phyloP scores from a whole-genome alignment of 495 filamentous ascomycete species.

The Barbatosphaeria neglecta region DNA sequence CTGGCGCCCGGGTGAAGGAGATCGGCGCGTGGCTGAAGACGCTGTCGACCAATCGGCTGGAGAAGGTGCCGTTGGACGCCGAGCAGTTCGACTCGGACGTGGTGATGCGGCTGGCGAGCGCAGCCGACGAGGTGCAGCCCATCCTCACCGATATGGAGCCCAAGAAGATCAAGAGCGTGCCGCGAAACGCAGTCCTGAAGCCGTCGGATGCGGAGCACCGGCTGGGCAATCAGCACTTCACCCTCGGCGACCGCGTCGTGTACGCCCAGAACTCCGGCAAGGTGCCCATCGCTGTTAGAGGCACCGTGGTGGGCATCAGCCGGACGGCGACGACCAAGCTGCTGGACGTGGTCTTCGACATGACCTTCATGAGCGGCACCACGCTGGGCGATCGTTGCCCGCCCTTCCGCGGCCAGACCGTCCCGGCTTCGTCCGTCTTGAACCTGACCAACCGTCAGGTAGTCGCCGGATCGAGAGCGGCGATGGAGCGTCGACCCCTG shows the following conservation, averaged over 20 bases:
- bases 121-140: constrained; percentile 48
- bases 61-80: constrained; percentile 86
- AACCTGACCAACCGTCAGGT: constrained; percentile 79
- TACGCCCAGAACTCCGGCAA: constrained; percentile 90
- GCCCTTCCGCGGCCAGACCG: constrained; percentile 92
- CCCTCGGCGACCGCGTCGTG: constrained; percentile 79
- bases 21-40: constrained; percentile 87
- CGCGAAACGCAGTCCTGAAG: constrained; percentile 76
- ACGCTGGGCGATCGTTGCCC: constrained; percentile 80
- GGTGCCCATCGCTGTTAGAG: constrained; percentile 83
- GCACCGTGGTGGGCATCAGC: constrained; percentile 87
- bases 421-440: constrained; percentile 68
- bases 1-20: constrained; percentile 63
- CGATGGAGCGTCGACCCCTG: constrained; percentile 43
- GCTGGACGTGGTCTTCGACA: constrained; percentile 88
- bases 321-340: constrained; percentile 67
- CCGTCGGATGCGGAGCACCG: constrained; percentile 87
- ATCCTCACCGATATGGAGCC: constrained; percentile 29
- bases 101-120: constrained; percentile 68
- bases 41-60: constrained; percentile 79
- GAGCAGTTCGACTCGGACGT: constrained; percentile 89
- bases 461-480: constrained; percentile 60
- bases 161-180: constrained; percentile 61
- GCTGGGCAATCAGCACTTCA: constrained; percentile 73
- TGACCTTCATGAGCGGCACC: constrained; percentile 91